Percentiles rank a stretch among this genome's conserved stretches.
Evolutionary conservation across 2,329 filamentous ascomycete genomes (phyloP).

Genomic region (Pseudogymnoascus sp.): DNA sequence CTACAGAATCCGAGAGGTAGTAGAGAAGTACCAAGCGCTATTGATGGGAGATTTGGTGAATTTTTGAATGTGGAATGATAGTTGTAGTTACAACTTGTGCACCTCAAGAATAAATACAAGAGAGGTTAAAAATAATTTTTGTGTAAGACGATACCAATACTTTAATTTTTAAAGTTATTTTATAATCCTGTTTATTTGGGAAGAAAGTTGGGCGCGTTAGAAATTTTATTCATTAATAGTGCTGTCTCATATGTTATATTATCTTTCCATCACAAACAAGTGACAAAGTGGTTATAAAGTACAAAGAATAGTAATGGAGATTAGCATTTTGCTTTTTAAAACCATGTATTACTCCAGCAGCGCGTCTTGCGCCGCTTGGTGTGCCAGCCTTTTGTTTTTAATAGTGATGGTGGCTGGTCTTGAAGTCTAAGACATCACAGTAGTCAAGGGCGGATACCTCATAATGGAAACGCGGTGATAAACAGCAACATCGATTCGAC

Average conservation of each 20-base stretch:
- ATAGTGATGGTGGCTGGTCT: constrained; percentile 11
- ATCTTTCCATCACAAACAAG: not conserved
- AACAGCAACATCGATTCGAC: not conserved
- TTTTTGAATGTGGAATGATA: not conserved
- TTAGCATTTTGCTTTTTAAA: not conserved
- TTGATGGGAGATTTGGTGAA: constrained; percentile 62
- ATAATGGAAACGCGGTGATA: constrained; percentile 1
- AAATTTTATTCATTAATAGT: not conserved
- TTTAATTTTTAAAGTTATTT: too few relatives aligned
- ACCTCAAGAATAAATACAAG: not conserved
- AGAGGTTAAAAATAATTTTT: not conserved
- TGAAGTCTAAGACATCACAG: not conserved
- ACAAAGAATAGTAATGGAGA: not conserved
- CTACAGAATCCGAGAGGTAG: constrained; percentile 69
- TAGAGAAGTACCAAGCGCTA: constrained; percentile 71
- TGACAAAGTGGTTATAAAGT: not conserved
- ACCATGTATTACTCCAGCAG: not conserved
- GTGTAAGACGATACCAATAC: too few relatives aligned
- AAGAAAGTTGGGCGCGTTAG: not conserved
- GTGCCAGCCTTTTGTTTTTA: constrained; percentile 14
- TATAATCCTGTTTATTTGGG: not conserved
- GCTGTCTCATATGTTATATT: not conserved
- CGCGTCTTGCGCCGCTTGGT: not conserved
- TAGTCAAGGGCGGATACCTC: not conserved
- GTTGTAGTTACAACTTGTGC: not conserved